Base-by-base conservation (phyloP, 2,329 filamentous ascomycete genomes). In the Ceratocystis ficicola region DNA sequence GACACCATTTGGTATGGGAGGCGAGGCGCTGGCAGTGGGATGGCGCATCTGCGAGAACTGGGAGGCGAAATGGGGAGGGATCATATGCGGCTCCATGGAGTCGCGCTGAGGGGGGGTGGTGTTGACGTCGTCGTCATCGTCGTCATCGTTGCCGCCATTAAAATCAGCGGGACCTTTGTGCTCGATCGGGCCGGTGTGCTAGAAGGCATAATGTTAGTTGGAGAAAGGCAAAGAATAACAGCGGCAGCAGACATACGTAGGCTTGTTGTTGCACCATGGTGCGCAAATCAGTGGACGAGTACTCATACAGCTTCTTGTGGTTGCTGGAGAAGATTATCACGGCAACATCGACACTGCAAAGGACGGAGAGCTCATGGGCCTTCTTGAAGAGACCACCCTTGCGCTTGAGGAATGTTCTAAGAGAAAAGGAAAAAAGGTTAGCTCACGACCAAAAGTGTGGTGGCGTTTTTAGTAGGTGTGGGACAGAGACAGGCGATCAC, bases 341-440 rank as follows among this genome's bases (percentile, higher is more conserved):
- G 50, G 94, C 94, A 71, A 99, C 94, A 75, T 99, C 94, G 74
- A 99, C 94, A 48, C 92, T 96, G 76, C 94, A 99, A 69, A 99
- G 87, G 60, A 99, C 94, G 64, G 93, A 96, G 64, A 99, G 83
- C 82, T 99, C 94, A 76, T 99, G 92, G 65, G 94, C 94, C 84
- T 99, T 99, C 81, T 99, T 99, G 83, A 99, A 99, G 62, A 99
- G 81, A 72, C 94, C 94, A 72, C 93, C 94, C 78, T 99, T 99
- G 79, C 94, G 89, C 83, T 99, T 99, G 71, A 99, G 80, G 76
- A 99, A 99, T 57, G 94, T 99, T 70, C 92, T 96, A 73, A 66
- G 67, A 68, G 52, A 66, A 46, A 7, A 20, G 7, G 5, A 6
- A 22, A 22, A 2, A 12, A 20, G 57, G 67, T 57, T 46, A 66